Conservation (phyloP, 768 basidiomycete genomes). For the Artomyces pyxidatus region DNA sequence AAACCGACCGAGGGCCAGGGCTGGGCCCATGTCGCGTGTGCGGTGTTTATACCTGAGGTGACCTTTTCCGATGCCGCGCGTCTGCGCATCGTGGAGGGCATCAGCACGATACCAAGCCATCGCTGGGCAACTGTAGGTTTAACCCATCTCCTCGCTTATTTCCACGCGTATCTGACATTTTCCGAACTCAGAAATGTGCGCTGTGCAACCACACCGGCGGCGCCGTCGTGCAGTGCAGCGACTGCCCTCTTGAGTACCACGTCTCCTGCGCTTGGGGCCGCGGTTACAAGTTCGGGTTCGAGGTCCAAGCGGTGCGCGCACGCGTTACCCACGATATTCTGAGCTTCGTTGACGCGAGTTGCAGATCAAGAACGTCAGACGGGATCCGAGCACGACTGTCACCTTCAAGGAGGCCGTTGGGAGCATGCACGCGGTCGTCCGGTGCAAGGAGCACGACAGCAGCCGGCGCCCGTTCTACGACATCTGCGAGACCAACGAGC, state of each 20-base stretch:
- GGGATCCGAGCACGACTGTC: conserved; percentile 55
- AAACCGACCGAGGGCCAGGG: conserved; percentile 92
- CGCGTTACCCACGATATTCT: neutral
- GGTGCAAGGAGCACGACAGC: conserved; percentile 16
- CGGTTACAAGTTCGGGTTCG: conserved; percentile 85
- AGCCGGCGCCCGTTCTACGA: conserved; percentile 62
- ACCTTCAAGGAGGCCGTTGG: conserved; percentile 58
- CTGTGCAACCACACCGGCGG: conserved; percentile 70
- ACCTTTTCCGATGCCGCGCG: conserved; percentile 67
- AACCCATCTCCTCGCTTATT: neutral
- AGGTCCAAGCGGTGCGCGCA: conserved; percentile 67
- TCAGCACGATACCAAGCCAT: conserved; percentile 61
- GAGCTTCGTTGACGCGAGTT: neutral
- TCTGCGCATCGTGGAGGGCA: conserved; percentile 78
- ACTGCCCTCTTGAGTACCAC: conserved; percentile 78
- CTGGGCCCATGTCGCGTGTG: conserved; percentile 88
- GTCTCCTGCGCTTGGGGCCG: conserved; percentile 84
- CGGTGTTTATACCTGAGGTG: conserved; percentile 83
- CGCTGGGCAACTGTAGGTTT: conserved; percentile 67
- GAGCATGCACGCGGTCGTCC: conserved; percentile 13
- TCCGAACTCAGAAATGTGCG: conserved; percentile 49
- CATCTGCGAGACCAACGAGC: conserved; percentile 79
- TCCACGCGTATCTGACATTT: conserved; percentile 9
- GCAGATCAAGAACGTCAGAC: conserved; percentile 71
- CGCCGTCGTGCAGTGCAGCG: conserved; percentile 75